Evolutionary conservation across 2,329 filamentous ascomycete species (phyloP).

Genomic region (Ceratocystis diversiconidia): DNA sequence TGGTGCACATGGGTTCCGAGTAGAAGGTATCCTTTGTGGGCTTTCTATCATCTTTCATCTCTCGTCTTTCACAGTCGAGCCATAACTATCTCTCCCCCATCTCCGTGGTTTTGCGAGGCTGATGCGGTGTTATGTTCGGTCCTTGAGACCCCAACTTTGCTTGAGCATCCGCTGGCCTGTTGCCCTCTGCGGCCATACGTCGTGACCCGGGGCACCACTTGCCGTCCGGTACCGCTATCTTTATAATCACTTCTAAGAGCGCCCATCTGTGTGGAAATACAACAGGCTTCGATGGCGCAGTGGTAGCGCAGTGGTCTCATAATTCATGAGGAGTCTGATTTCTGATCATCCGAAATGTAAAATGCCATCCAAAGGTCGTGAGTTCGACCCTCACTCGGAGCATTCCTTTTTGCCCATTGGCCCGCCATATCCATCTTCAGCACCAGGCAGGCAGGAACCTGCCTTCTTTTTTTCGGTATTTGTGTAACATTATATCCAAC

Average conservation of each 20-base stretch:
- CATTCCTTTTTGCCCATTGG: conserved; percentile 9
- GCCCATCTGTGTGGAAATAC: not conserved
- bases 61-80: too few relatives aligned
- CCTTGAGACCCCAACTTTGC: too few relatives aligned
- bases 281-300: conserved; percentile 18
- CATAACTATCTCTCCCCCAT: too few relatives aligned
- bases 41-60: too few relatives aligned
- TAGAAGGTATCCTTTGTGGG: too few relatives aligned
- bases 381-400: conserved; percentile 20
- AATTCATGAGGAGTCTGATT: conserved; percentile 17
- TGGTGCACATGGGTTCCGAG: too few relatives aligned
- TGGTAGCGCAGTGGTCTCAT: conserved; percentile 18
- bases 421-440: conserved; percentile 17
- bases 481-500: too few relatives aligned
- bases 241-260: not conserved
- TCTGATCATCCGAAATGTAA: conserved; percentile 12
- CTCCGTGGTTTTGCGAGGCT: too few relatives aligned
- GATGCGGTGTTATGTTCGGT: too few relatives aligned
- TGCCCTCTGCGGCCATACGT: too few relatives aligned
- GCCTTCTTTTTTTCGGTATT: not conserved
- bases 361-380: conserved; percentile 19
- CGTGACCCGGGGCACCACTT: too few relatives aligned
- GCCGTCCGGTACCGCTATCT: not conserved
- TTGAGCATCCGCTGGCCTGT: too few relatives aligned
- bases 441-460: conserved; percentile 2